Conservation (phyloP, 257 asterid species). For the Solanum phureja region DNA sequence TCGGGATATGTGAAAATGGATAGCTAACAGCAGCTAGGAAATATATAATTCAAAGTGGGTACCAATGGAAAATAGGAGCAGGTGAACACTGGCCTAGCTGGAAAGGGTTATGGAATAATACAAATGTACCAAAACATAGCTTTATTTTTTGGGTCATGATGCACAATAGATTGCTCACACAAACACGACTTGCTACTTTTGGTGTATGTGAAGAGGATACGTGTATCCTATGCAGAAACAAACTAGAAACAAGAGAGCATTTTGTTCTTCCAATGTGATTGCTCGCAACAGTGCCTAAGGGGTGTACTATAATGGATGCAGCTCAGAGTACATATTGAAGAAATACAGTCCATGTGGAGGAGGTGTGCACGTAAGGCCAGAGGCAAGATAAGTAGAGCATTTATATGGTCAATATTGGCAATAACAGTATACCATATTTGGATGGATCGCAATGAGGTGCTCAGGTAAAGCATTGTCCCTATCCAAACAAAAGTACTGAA, state of each 20-base stretch:
- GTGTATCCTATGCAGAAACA: not conserved
- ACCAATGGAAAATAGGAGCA: not conserved
- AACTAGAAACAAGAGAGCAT: no score
- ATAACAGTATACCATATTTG: not conserved
- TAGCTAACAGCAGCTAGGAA: not conserved
- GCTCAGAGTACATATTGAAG: no score
- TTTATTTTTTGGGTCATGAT: not conserved
- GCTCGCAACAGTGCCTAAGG: not conserved
- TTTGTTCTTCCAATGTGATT: not conserved
- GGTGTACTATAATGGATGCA: no score
- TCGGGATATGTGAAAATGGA: not conserved
- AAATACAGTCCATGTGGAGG: not conserved
- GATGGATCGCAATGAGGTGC: not conserved
- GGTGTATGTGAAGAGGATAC: not conserved
- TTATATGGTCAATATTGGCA: not conserved
- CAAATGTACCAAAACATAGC: not conserved
- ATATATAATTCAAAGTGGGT: not conserved
- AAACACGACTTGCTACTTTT: no score
- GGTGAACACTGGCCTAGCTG: not conserved
- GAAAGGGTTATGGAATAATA: not conserved
- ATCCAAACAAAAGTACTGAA: not conserved
- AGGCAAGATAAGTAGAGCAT: not conserved
- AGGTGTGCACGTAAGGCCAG: not conserved
- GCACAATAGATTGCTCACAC: not conserved
- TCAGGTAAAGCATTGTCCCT: not conserved